Base-by-base conservation (phyloP, 495 filamentous ascomycete species). In the Achaetomiella virescens region DNA sequence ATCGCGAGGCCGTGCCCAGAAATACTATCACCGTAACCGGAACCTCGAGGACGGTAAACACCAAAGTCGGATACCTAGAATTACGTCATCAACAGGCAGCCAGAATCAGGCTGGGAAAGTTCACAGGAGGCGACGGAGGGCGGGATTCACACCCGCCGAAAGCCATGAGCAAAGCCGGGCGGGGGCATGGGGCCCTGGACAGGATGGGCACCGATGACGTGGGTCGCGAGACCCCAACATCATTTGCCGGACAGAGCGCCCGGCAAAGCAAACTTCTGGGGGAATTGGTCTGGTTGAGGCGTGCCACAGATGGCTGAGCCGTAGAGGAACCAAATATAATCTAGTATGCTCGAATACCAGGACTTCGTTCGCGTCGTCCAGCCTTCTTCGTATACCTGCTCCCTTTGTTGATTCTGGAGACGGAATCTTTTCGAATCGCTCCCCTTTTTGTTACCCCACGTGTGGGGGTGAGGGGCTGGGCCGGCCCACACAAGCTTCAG, bases 51-150 rank as follows among this genome's bases (percentile, higher is more conserved):
- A 51, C 18, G 20, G 27, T 14, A 29, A 18, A 24, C 11, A 8
- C 27, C 2, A 18, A 33, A 22, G 22, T 41, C 43, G 11, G 52
- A 50, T 46, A 40, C 52, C 31, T 60, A 22, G 27, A 41, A 37
- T 53, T 53, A 57, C 48, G 58, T 61, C 47, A 52, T 51, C 45
- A 37, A 51, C 41, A 60, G 51, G 57, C 44, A 53, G 18, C 48
- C 50, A 35, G 11, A 42, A 17, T 12, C 31, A 14, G 11, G 20
- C 12, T 40, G 17, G 24, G 17, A 37, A 56, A 43, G 38, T 37
- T 37, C 10, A 6, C 6, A 36, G 33, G 17, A n/a, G n/a, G 29
- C 21, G 14, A 6, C 43, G 15, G 36, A 31, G 46, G 48, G 45
- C 54, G 46, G 54, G 45, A 50, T 57, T 48, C 44, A 35, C 54